Base-by-base conservation (phyloP, 1,139 yeast species). In the Sugiyamaella paludigena region DNA sequence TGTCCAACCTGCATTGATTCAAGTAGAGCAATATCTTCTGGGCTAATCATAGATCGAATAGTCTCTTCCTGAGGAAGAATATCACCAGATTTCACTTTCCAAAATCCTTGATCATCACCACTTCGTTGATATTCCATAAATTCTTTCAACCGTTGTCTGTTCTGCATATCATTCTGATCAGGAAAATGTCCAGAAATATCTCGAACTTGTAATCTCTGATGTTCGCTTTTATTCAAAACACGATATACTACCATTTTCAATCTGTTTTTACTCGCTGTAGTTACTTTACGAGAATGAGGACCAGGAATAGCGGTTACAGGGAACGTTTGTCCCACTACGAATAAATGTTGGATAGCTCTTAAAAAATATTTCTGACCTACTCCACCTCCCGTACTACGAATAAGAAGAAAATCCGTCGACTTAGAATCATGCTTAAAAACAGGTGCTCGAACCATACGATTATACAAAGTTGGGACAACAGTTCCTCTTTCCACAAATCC, bases 231-330 rank as follows among this genome's bases (percentile, higher is more conserved):
- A 66, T 91, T 88, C 69, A 94, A 75, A 2, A 91, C 87, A 50
- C 98, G 79, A 62, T 81, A 91, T 2, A 89, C 98, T 60, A 92
- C 84, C 97, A 94, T 91, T 65, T 87, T 88, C 55, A 94, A 73
- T 53, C 98, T 76, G 62, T 89, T 91, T 63, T 92, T 91, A 46
- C 92, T 83, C 16, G 95, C 91, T 7, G 96, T 86, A 0, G 98
- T 91, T 12, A 91, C 97, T 62, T 89, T 89, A 67, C 98, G 80
- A 1, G 97, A 88, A 66, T 94, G 97, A 1, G 99, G 98, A 1
- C 98, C 98, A 1, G 98, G 98, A 16, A 94, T 84, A 63, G 89
- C 96, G 45, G 87, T 85, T 2, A 89, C 96, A 0, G 98, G 98
- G 60, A 88, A 83, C 0, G 88, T 79, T 64, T 94, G 96, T 0